phyloP scores from a whole-genome alignment of 495 filamentous ascomycete species.

The Polyplosphaeria fusca region DNA sequence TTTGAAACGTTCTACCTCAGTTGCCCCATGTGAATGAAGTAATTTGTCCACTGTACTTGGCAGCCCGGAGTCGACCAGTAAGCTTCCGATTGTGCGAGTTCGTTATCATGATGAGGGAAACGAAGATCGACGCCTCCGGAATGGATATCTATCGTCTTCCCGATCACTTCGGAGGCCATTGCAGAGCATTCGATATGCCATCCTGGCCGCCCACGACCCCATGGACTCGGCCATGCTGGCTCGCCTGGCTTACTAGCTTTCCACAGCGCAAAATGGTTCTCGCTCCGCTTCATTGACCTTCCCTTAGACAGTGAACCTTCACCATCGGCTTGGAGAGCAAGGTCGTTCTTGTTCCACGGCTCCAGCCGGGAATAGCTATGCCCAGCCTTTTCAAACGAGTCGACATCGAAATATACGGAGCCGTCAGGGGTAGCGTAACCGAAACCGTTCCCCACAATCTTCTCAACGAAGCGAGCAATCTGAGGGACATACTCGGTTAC shows the following conservation, averaged over 20 bases:
- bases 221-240: constrained; percentile 81
- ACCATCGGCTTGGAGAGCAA: constrained; percentile 78
- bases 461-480: constrained; percentile 74
- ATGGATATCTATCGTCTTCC: constrained; percentile 83
- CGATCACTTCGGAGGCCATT: constrained; percentile 87
- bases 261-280: constrained; percentile 90
- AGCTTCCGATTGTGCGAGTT: constrained; percentile 90
- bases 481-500: constrained; percentile 87
- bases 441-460: constrained; percentile 78
- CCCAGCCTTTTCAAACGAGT: constrained; percentile 77
- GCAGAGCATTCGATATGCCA: constrained; percentile 99
- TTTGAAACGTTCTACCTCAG: constrained; percentile 45
- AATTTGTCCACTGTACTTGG: constrained; percentile 76
- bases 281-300: constrained; percentile 62
- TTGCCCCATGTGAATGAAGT: constrained; percentile 97
- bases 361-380: constrained; percentile 82
- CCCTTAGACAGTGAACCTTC: constrained; percentile 75
- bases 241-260: constrained; percentile 91
- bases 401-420: constrained; percentile 93
- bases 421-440: constrained; percentile 78
- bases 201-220: constrained; percentile 87
- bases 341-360: constrained; percentile 82
- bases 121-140: constrained; percentile 89
- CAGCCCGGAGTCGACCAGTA: constrained; percentile 55
- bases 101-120: constrained; percentile 97